phyloP scores from a whole-genome alignment of 1,284 basidiomycete species.

The Puccinia coronata region DNA sequence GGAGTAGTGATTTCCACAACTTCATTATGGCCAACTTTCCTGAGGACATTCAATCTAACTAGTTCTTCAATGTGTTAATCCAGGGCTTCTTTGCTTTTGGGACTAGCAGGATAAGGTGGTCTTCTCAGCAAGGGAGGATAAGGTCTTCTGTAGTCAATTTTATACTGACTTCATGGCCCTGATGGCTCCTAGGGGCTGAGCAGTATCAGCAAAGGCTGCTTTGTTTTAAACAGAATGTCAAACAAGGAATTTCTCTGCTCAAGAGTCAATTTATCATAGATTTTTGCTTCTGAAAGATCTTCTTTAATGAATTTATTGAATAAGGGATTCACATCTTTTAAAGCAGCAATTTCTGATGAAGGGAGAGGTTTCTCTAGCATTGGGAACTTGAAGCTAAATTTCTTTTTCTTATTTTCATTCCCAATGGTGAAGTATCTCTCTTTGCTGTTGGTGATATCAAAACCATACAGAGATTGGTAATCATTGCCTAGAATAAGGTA shows the following conservation, averaged over 20 bases:
- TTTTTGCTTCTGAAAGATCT: background rate
- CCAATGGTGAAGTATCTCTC: slow-evolving; percentile 28
- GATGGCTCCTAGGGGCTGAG: background rate
- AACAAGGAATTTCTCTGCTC: background rate
- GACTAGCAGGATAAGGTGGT: slow-evolving; percentile 32
- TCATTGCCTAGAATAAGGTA: background rate
- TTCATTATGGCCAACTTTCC: slow-evolving; percentile 19
- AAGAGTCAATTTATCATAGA: background rate
- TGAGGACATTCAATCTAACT: background rate
- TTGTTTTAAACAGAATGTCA: background rate
- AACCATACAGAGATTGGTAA: slow-evolving; percentile 6
- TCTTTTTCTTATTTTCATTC: slow-evolving; percentile 27
- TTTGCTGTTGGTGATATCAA: slow-evolving; percentile 31
- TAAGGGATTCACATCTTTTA: background rate
- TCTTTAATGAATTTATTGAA: background rate
- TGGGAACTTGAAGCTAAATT: background rate
- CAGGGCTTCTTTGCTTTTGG: slow-evolving; percentile 13
- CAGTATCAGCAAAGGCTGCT: background rate
- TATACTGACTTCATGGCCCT: slow-evolving; percentile 8
- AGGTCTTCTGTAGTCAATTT: slow-evolving; percentile 16
- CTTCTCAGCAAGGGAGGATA: slow-evolving; percentile 24
- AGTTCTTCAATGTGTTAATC: background rate
- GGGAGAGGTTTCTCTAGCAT: background rate
- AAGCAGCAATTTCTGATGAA: background rate
- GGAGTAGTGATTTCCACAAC: background rate